phyloP scores from a whole-genome alignment of 2,329 filamentous ascomycete species.

The Colletotrichum kahawae region DNA sequence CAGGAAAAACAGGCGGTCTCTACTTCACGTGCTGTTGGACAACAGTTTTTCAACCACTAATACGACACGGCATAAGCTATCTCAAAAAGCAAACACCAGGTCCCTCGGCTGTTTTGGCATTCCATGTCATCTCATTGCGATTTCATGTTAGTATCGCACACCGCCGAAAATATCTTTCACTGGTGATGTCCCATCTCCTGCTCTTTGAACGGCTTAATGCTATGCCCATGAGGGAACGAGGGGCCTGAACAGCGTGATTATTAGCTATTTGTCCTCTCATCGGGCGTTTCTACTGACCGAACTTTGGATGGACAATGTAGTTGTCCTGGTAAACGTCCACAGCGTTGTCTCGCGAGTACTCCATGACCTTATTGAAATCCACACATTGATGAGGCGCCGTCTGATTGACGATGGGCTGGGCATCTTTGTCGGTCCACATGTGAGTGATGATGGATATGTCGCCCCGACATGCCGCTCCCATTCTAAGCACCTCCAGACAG shows the following conservation, averaged over 20 bases:
- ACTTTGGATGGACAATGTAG: conserved; percentile 20
- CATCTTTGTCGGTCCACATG: conserved; percentile 21
- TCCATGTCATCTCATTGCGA: not conserved
- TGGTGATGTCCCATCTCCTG: conserved; percentile 11
- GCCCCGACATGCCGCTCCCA: conserved; percentile 17
- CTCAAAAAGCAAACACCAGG: not conserved
- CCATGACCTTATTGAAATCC: conserved; percentile 7
- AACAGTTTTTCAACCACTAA: not conserved
- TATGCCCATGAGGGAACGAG: conserved; percentile 15
- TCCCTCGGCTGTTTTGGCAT: not conserved
- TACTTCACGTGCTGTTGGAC: not conserved
- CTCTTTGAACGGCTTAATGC: conserved; percentile 19
- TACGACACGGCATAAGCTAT: rapidly evolving
- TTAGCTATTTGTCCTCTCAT: not conserved
- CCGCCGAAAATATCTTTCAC: not conserved
- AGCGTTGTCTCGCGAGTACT: conserved; percentile 1
- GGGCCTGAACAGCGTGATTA: not conserved
- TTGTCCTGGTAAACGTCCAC: conserved; percentile 18
- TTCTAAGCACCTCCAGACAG: conserved; percentile 17
- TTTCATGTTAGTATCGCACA: not conserved
- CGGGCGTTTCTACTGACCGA: not conserved
- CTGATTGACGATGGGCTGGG: conserved; percentile 18
- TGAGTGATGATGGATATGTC: conserved; percentile 21
- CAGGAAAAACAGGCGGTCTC: not conserved
- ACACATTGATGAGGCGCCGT: conserved; percentile 19